Base-by-base conservation (phyloP, 805 yeast species). In the Sugiyamaella chiloensis region DNA sequence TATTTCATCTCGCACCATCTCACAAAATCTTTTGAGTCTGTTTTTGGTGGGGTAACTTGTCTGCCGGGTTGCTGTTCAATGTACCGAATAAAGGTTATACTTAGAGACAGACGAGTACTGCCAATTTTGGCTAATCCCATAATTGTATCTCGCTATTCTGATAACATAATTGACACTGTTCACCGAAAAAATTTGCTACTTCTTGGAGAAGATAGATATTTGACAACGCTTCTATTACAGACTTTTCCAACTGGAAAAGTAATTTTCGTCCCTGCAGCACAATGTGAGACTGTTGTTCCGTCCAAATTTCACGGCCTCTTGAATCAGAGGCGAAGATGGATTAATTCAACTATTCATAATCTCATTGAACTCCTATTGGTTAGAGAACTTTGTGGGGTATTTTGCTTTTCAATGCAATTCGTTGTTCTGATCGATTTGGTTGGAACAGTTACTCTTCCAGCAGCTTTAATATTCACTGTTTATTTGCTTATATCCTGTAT, bases 281-380 rank as follows among this genome's bases (percentile, higher is more conserved):
- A 86, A 3, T 89, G 96, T 70, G 87, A 87, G 61, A 89, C 97
- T 0, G 68, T 87, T 52, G 96, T 84, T n/a, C 97, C 97, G 0
- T 85, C 83, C 58, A 74, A 75, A 42, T 89, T 89, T 64, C 75
- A 68, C 53, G 93, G 89, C 41, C 72, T 89, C 54, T 71, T 89
- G 40, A 89, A 96, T 1, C 97, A 89, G 65, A 83, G 97, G 65
- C 87, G 97, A 70, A 85, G 97, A 64, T 89, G 97, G 97, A 89
- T 89, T 58, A 89, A 89, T 66, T 89, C 96, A 3, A 90, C 97
- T 0, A 90, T 89, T 30, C 97, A 89, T 67, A 89, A 89, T 61
- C 76, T 89, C 66, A 77, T 90, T 81, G 97, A 89, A 65, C 78
- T 89, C 60, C 86, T 84, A 3, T 69, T 87, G 52, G 90, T 89